phyloP scores from a whole-genome alignment of 2,329 filamentous ascomycete species.

The Exophiala oligosperma region DNA sequence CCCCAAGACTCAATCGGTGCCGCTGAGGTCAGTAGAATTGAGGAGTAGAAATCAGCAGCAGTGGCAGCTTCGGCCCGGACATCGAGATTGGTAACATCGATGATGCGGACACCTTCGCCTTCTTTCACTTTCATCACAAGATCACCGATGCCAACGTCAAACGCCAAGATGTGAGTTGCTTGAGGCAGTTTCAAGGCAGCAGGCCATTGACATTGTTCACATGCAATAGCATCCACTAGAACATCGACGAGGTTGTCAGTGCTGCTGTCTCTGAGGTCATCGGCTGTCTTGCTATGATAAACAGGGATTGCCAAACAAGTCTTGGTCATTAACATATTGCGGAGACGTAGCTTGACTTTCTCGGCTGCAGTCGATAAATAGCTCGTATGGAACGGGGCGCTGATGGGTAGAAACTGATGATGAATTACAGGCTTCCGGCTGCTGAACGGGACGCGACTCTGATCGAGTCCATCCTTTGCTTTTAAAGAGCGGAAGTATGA shows the following conservation, averaged over 20 bases:
- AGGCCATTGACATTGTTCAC: conserved; percentile 85
- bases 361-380: conserved; percentile 84
- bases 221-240: conserved; percentile 88
- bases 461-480: conserved; percentile 91
- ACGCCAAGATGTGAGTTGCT: conserved; percentile 37
- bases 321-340: conserved; percentile 73
- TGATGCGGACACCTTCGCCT: conserved; percentile 35
- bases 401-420: conserved; percentile 96
- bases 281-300: conserved; percentile 85
- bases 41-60: conserved; percentile 2
- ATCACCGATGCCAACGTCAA: conserved; percentile 35
- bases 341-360: conserved; percentile 82
- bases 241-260: conserved; percentile 79
- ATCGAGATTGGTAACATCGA: conserved; percentile 19
- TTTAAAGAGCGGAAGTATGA: conserved; percentile 93
- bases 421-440: conserved; percentile 95
- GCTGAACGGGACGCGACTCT: conserved; percentile 89
- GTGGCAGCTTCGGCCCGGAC: not conserved
- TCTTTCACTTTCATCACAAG: conserved; percentile 33
- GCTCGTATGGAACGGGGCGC: conserved; percentile 95
- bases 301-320: conserved; percentile 78
- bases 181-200: conserved; percentile 21
- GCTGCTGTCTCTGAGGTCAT: conserved; percentile 72
- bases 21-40: not conserved
- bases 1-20: conserved; percentile 81